Evolutionary conservation across 305 asterid species (phyloP).

Genomic region (Fraxinus greggii): DNA sequence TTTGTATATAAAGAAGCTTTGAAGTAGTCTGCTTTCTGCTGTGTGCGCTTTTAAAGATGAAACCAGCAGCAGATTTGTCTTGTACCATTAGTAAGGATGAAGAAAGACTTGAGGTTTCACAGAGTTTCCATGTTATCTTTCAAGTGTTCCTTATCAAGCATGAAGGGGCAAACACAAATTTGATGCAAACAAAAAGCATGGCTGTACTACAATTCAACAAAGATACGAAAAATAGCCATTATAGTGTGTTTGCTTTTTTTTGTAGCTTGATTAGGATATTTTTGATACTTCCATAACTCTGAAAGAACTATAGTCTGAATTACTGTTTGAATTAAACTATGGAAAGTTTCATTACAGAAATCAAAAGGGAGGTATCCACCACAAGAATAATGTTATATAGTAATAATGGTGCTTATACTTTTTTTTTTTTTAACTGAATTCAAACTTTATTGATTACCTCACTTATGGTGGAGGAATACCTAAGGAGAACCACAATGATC

Average conservation of each 20-base stretch:
- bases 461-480: no score
- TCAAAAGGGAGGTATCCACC: neutral
- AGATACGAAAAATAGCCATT: neutral
- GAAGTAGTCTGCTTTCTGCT: conserved; percentile 3
- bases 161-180: neutral
- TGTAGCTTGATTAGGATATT: neutral
- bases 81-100: neutral
- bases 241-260: neutral
- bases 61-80: neutral
- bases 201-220: neutral
- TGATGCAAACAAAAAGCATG: neutral
- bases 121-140: neutral
- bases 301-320: neutral
- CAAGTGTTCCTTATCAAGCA: neutral
- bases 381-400: neutral
- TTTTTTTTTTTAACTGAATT: no score
- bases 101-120: neutral
- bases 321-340: neutral
- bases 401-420: neutral
- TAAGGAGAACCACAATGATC: no score
- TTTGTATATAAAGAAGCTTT: conserved; percentile 15
- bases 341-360: neutral
- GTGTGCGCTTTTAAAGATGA: neutral
- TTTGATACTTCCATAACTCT: neutral
- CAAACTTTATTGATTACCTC: no score